These are phyloP conservation scores for Solanum aculeatissimum DNA, from an alignment of 305 asterid species.

Conservation along the genomic window DNA sequence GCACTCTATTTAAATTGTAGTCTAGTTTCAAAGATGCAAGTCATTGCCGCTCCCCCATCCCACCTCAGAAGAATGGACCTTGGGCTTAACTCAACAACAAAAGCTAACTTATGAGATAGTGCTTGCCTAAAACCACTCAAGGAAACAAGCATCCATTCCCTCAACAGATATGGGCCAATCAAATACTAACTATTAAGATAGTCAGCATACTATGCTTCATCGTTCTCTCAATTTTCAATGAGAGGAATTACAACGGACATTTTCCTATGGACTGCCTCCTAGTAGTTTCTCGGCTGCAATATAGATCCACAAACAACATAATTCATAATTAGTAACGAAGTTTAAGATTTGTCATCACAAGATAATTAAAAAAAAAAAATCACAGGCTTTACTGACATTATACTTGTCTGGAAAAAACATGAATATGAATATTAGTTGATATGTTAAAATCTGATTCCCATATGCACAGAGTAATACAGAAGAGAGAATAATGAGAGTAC, in stretches of 20 bases:
- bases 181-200: not conserved
- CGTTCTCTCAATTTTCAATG: not conserved
- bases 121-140: not conserved
- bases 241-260: not conserved
- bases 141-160: not conserved
- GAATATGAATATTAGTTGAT: not conserved
- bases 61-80: not conserved
- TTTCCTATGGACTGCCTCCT: not conserved
- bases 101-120: not conserved
- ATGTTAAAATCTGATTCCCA: not conserved
- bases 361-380: not conserved
- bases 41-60: not conserved
- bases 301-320: not conserved
- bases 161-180: not conserved
- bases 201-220: not conserved
- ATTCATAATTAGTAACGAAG: not conserved
- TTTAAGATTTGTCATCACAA: not conserved
- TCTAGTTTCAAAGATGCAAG: not conserved
- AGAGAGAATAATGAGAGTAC: slow-evolving; percentile 15
- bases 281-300: not conserved
- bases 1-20: not conserved
- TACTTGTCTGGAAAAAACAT: not conserved
- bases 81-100: not conserved
- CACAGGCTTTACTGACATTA: not conserved
- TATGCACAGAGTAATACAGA: not conserved